Evolutionary conservation across 2,329 filamentous ascomycete species (phyloP).

Genomic region (Apiospora koreana): DNA sequence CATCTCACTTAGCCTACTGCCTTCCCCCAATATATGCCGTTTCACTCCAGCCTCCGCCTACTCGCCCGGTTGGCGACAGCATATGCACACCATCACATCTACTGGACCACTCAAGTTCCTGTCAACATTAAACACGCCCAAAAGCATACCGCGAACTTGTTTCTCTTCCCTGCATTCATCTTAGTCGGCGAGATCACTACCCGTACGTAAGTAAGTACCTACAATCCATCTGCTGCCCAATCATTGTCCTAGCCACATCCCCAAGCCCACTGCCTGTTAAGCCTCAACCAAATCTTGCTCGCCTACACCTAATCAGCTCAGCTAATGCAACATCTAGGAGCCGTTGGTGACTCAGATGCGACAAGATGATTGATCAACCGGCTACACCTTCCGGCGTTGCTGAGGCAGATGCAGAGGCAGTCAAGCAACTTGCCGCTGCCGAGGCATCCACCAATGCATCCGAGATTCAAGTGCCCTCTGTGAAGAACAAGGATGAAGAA

Average conservation of each 20-base stretch:
- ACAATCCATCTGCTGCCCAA: not conserved
- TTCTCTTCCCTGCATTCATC: not conserved
- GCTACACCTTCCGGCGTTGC: not conserved
- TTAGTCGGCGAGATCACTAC: not conserved
- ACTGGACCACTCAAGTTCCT: not conserved
- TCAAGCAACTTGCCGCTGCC: not conserved
- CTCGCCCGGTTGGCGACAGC: not conserved
- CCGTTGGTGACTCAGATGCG: not conserved
- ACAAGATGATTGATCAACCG: not conserved
- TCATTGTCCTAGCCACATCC: not conserved
- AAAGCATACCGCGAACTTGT: not conserved
- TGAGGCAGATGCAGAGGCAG: not conserved
- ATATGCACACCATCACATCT: not conserved
- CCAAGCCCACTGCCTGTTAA: not conserved
- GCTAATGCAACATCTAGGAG: not conserved
- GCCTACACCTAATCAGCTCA: no score
- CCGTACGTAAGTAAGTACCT: not conserved
- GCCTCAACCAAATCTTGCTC: not conserved
- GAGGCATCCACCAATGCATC: not conserved
- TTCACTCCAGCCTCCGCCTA: not conserved
- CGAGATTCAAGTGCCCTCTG: not conserved
- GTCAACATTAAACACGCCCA: no score
- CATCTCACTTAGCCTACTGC: not conserved
- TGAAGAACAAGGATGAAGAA: not conserved
- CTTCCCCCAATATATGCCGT: not conserved